Evolutionary conservation across 768 basidiomycete species (phyloP).

Genomic region (Panus rudis): DNA sequence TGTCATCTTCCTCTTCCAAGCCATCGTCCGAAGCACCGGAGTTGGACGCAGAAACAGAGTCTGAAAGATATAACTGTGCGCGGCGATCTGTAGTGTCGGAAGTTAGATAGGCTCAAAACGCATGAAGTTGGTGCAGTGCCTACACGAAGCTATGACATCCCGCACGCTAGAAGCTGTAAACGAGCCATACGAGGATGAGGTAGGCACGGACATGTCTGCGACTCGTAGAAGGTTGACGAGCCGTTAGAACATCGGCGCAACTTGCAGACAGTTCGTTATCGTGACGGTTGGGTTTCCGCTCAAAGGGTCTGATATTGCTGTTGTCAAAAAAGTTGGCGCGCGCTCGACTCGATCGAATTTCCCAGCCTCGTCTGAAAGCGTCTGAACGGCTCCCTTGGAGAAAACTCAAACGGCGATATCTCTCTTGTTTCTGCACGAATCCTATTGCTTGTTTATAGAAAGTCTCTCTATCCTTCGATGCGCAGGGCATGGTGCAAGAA

Average conservation of each 20-base stretch:
- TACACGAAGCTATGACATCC: constrained; percentile 58
- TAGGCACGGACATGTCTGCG: constrained; percentile 9
- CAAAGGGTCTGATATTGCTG: no score
- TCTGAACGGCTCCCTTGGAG: no score
- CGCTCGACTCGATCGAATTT: no score
- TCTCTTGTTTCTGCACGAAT: no score
- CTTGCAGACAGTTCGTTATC: neutral
- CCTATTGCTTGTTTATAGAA: no score
- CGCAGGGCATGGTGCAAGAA: no score
- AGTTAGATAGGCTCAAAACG: constrained; percentile 4
- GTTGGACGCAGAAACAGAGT: constrained; percentile 46
- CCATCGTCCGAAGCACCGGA: constrained; percentile 34
- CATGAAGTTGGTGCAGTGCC: constrained; percentile 15
- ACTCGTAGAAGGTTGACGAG: neutral
- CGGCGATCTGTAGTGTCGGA: constrained; percentile 51
- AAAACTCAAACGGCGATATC: no score
- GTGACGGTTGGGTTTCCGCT: neutral
- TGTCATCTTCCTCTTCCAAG: constrained; percentile 26
- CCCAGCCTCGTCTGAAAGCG: no score
- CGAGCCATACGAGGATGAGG: constrained; percentile 21
- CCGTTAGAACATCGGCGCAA: neutral
- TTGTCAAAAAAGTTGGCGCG: no score
- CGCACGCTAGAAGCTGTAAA: constrained; percentile 35
- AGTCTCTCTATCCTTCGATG: no score
- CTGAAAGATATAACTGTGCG: constrained; percentile 58